phyloP scores from a whole-genome alignment of 2,329 filamentous ascomycete genomes.

The Fusarium guadeloupense region DNA sequence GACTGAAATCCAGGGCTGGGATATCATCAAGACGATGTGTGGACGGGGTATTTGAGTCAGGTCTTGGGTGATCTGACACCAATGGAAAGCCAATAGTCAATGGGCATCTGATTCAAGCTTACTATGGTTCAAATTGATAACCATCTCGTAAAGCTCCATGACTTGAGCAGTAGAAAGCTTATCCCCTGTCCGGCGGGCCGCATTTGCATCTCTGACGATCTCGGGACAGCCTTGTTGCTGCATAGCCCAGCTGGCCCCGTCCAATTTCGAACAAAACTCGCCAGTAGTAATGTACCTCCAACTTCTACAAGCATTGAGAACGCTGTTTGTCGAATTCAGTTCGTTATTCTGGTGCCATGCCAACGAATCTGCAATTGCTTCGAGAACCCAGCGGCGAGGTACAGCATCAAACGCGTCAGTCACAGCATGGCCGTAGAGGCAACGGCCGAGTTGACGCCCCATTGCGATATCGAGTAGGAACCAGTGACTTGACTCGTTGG shows the following conservation, averaged over 20 bases:
- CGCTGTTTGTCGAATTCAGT: background rate
- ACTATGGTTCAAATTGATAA: too few relatives aligned
- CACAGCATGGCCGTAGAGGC: background rate
- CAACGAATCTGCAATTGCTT: conserved; percentile 8
- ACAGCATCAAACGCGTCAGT: background rate
- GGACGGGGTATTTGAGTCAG: too few relatives aligned
- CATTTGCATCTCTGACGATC: background rate
- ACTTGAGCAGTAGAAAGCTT: background rate
- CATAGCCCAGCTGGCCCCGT: background rate
- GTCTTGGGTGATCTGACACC: too few relatives aligned
- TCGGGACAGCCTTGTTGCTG: background rate
- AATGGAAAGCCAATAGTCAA: too few relatives aligned
- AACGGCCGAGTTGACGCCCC: conserved; percentile 3
- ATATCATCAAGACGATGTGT: too few relatives aligned
- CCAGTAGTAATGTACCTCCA: background rate
- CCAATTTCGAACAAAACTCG: background rate
- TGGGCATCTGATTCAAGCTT: too few relatives aligned
- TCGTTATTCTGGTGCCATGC: conserved; percentile 17
- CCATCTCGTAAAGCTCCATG: background rate
- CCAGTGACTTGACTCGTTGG: conserved; percentile 13
- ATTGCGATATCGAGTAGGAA: conserved; percentile 17
- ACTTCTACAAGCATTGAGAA: conserved; percentile 14
- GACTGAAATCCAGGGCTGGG: too few relatives aligned
- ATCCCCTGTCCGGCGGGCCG: background rate
- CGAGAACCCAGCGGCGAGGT: background rate